Evolutionary conservation across 306 rosid genomes (phyloP).

Genomic region (Trifolium pratense): DNA sequence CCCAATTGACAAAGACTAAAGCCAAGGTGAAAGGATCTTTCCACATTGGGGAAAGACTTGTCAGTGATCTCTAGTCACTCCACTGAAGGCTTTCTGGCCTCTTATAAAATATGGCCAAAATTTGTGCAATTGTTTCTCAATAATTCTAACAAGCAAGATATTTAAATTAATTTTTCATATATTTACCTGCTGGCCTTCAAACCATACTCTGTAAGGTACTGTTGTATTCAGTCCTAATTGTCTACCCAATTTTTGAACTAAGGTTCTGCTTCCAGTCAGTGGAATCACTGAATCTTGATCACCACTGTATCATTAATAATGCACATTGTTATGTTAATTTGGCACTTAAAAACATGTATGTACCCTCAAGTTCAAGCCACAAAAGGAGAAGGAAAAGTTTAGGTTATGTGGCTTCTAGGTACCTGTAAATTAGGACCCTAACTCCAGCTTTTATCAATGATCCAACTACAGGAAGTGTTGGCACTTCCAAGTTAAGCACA

Average conservation of each 20-base stretch:
- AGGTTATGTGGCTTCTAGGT: conserved; percentile 33
- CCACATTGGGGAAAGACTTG: conserved; percentile 9
- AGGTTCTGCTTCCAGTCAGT: conserved; percentile 84
- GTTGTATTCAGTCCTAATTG: conserved; percentile 70
- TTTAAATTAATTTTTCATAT: conserved; percentile 3
- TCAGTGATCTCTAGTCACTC: conserved; percentile 1
- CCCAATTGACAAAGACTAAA: conserved; percentile 28
- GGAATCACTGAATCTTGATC: conserved; percentile 99
- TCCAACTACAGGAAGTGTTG: conserved; percentile 79
- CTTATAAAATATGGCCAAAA: conserved; percentile 21
- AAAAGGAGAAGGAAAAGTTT: conserved; percentile 11
- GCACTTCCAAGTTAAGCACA: conserved; percentile 83
- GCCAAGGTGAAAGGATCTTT: conserved; percentile 14
- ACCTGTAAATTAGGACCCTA: conserved; percentile 88
- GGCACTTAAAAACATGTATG: conserved; percentile 3
- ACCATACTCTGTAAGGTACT: conserved; percentile 93
- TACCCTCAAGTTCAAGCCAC: conserved; percentile 29
- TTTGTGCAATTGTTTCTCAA: not conserved
- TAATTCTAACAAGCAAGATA: conserved; percentile 22
- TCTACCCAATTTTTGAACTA: conserved; percentile 74
- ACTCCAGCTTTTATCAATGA: conserved; percentile 76
- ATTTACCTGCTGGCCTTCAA: conserved; percentile 80
- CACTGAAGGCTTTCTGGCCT: conserved; percentile 29
- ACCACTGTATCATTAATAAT: conserved; percentile 61
- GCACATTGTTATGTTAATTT: conserved; percentile 28